Evolutionary conservation across 352 stramenopile genomes (phyloP), one percentile per base, ranked within the genome.

Genomic region (Phytopythium montanum): DNA sequence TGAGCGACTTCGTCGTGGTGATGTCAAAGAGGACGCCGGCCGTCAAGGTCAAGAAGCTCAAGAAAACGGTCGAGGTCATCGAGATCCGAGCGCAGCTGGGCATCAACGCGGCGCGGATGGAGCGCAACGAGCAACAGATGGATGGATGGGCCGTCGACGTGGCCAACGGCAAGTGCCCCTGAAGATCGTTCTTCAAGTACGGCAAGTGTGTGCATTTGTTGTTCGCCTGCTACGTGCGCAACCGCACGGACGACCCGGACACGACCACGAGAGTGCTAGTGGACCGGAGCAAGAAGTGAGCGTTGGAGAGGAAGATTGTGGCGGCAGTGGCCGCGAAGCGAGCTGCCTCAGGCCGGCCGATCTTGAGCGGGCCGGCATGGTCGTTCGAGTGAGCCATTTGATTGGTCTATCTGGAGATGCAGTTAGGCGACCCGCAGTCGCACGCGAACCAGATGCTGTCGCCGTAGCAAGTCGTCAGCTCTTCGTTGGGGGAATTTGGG

Each of bases 131-230:
- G 10, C 59, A 60, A 36, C 56, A 50, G 0, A 5, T 8, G 5
- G 49, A 2, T n/a, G 50, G 61, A 10, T 64, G 56, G 56, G 0
- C 12, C 3, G 48, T 62, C 21, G 29, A 62, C 10, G 28, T 61
- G 2, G 7, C 31, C 2, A 2, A 16, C 4, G 34, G 29, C 9
- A 38, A 1, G 0, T 66, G 60, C 10, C 60, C 48, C n/a, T 66
- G 60, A 14, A 55, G 33, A 1, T 51, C 28, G 12, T 45, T 16
- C 21, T 33, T 25, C 36, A 68, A 58, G 33, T 48, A 53, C 31
- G 55, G 51, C 0, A 31, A 38, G 12, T 64, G 61, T 33, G 26
- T 60, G 1, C 54, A 68, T 14, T 4, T 53, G 0, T 28, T 68
- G 0, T 50, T 45, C 29, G 56, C 56, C 3, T 25, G 45, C 2